These are phyloP conservation scores for Ambrosia trifida DNA, from an alignment of 129 eudicot genomes.

Conservation along the genomic window DNA sequence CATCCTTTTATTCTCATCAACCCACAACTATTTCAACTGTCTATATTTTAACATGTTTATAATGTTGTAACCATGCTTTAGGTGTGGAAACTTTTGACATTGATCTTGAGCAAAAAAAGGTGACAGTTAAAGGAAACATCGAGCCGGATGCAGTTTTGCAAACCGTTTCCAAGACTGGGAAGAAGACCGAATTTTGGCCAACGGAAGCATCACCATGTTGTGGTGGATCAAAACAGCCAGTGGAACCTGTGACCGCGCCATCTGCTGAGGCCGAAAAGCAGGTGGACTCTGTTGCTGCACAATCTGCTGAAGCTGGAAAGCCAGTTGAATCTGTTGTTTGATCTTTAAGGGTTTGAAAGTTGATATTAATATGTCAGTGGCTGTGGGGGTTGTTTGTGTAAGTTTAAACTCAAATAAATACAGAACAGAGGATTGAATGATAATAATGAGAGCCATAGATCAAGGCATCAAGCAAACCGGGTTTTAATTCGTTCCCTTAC, in stretches of 20 bases:
- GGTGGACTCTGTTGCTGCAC: conserved; percentile 29
- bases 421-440: neutral
- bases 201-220: conserved; percentile 42
- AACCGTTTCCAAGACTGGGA: conserved; percentile 91
- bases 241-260: conserved; percentile 22
- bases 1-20: neutral
- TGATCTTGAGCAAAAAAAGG: conserved; percentile 74
- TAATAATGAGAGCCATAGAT: too few species aligned
- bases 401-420: conserved; percentile 31
- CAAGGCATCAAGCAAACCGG: too few species aligned
- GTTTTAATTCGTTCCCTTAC: too few species aligned
- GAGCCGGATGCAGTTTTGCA: conserved; percentile 81
- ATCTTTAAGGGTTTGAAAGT: conserved; percentile 21
- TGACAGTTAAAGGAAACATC: conserved; percentile 89
- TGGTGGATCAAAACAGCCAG: conserved; percentile 29
- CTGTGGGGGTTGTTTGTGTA: conserved; percentile 32
- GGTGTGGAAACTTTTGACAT: conserved; percentile 88
- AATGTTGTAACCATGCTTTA: conserved; percentile 18
- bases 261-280: conserved; percentile 24
- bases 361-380: conserved; percentile 12
- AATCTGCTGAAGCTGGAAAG: conserved; percentile 22
- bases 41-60: neutral
- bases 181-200: conserved; percentile 83
- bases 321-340: conserved; percentile 24
- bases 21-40: too few species aligned